Evolutionary conservation across 805 yeast species (phyloP).

Genomic region (Pichia exigua): DNA sequence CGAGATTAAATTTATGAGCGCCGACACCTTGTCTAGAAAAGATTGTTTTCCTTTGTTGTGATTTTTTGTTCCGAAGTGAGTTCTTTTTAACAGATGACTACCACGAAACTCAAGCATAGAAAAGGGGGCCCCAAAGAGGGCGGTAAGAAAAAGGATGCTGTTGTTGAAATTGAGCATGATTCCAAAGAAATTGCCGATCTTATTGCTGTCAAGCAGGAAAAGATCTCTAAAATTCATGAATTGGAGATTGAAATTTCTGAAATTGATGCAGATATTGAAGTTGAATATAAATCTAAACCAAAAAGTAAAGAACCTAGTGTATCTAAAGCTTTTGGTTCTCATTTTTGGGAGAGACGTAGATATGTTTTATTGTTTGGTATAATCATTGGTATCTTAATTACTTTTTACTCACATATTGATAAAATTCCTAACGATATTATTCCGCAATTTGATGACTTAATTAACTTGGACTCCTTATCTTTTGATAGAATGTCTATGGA

Average conservation of each 20-base stretch:
- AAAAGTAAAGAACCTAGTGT: not conserved
- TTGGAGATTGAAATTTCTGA: slow-evolving; percentile 5
- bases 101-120: not conserved
- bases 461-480: slow-evolving; percentile 45
- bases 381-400: slow-evolving; percentile 55
- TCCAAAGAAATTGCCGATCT: not conserved
- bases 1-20: not conserved
- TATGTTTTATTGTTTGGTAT: slow-evolving; percentile 49
- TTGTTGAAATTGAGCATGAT: not conserved
- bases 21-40: too few relatives aligned
- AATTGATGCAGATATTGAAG: slow-evolving; percentile 5
- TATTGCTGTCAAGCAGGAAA: slow-evolving; percentile 3
- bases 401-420: slow-evolving; percentile 48
- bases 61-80: not conserved
- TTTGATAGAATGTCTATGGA: slow-evolving; percentile 55
- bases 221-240: slow-evolving; percentile 2
- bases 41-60: not conserved
- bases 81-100: not conserved
- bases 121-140: not conserved
- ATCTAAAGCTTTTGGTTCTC: slow-evolving; percentile 4
- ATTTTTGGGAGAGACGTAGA: slow-evolving; percentile 14
- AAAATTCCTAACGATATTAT: slow-evolving; percentile 35
- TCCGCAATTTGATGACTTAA: slow-evolving; percentile 42
- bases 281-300: not conserved
- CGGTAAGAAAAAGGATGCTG: not conserved